Evolutionary conservation across 768 basidiomycete genomes (phyloP).

Genomic region (Termitomyces sp.): DNA sequence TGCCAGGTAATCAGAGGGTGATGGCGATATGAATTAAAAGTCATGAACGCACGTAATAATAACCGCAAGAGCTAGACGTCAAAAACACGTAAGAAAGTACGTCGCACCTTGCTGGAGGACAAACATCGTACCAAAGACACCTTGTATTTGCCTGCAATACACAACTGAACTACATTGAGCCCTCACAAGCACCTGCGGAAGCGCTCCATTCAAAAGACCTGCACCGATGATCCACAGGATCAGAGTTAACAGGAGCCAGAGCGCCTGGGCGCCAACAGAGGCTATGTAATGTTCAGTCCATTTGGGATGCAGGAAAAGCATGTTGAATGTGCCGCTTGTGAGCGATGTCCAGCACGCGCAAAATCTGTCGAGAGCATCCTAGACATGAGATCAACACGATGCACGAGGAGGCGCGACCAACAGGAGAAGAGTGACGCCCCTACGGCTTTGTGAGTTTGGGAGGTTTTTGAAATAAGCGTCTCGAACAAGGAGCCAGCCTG

Average conservation of each 20-base stretch:
- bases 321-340: constrained; percentile 45
- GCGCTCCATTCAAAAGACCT: constrained; percentile 42
- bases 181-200: constrained; percentile 37
- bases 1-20: constrained; percentile 17
- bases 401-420: constrained; percentile 20
- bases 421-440: constrained; percentile 43
- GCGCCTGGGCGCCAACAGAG: constrained; percentile 53
- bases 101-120: background rate
- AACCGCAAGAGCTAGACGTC: constrained; percentile 37
- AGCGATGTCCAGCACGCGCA: constrained; percentile 55
- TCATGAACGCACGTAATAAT: constrained; percentile 37
- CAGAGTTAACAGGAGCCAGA: constrained; percentile 59
- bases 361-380: constrained; percentile 32
- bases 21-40: background rate
- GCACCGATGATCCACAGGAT: constrained; percentile 56
- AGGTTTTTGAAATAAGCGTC: constrained; percentile 48
- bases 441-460: constrained; percentile 39
- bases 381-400: background rate
- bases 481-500: constrained; percentile 56
- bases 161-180: constrained; percentile 37
- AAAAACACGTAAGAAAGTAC: background rate
- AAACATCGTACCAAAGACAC: constrained; percentile 42
- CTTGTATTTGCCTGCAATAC: constrained; percentile 54
- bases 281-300: constrained; percentile 49
- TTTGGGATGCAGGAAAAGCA: constrained; percentile 55